Percentiles rank a stretch among this genome's conserved stretches.
Evolutionary conservation across 768 basidiomycete species (phyloP).

Genomic region (Lactifluus volemus): DNA sequence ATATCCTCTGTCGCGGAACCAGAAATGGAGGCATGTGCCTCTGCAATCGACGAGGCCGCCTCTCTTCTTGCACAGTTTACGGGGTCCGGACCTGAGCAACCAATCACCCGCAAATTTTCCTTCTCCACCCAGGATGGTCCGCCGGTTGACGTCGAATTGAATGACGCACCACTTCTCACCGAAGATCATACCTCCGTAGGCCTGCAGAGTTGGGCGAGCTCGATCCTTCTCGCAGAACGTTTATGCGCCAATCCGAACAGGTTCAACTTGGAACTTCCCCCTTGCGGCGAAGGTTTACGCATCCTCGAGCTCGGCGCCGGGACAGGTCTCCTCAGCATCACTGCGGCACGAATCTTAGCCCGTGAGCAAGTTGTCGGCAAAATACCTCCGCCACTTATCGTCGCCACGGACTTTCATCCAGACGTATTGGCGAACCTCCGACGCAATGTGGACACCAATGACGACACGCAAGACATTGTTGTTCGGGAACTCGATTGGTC

Average conservation of each 20-base stretch:
- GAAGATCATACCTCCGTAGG: slow-evolving; percentile 75
- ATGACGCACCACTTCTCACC: slow-evolving; percentile 55
- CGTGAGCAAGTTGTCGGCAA: background rate
- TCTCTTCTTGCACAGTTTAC: slow-evolving; percentile 47
- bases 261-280: slow-evolving; percentile 28
- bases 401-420: slow-evolving; percentile 74
- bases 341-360: slow-evolving; percentile 41
- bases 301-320: slow-evolving; percentile 81
- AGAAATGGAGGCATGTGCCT: slow-evolving; percentile 34
- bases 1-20: slow-evolving; percentile 17
- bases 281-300: slow-evolving; percentile 1
- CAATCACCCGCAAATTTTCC: slow-evolving; percentile 44
- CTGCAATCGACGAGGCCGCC: slow-evolving; percentile 49
- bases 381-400: slow-evolving; percentile 29
- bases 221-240: slow-evolving; percentile 59
- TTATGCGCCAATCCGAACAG: slow-evolving; percentile 42
- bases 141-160: slow-evolving; percentile 45
- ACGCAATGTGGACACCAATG: slow-evolving; percentile 51
- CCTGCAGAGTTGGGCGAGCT: slow-evolving; percentile 78
- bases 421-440: slow-evolving; percentile 63
- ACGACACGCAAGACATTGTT: slow-evolving; percentile 27
- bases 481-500: slow-evolving; percentile 63
- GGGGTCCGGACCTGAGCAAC: slow-evolving; percentile 32
- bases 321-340: slow-evolving; percentile 75
- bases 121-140: slow-evolving; percentile 27